Conservation (phyloP, 306 rosid species). For the Castanea sativa region DNA sequence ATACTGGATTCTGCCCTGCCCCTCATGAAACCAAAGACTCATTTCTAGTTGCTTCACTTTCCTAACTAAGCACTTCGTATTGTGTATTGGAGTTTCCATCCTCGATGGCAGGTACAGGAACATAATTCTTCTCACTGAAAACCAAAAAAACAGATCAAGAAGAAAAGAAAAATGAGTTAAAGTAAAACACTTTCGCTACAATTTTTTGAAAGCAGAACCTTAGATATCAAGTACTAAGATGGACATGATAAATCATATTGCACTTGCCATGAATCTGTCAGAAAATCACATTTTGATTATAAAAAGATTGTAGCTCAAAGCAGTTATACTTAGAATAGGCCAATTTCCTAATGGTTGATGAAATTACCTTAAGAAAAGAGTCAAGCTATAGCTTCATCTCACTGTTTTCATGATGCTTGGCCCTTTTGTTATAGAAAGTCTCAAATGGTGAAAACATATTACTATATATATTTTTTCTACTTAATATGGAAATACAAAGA, state of each 20-base stretch:
- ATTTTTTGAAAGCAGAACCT: neutral
- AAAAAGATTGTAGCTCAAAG: neutral
- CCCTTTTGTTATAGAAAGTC: no score
- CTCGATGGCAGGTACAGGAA: constrained; percentile 17
- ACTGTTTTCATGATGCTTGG: neutral
- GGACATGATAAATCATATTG: neutral
- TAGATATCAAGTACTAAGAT: neutral
- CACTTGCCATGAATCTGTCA: no score
- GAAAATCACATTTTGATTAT: no score
- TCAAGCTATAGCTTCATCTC: neutral
- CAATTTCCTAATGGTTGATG: neutral
- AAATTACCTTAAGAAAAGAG: neutral
- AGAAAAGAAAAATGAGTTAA: neutral
- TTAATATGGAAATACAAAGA: neutral
- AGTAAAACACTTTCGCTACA: neutral
- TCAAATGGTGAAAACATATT: neutral
- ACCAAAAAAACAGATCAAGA: no score
- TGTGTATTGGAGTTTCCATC: constrained; percentile 25
- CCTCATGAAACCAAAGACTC: constrained; percentile 24
- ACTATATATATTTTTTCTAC: no score
- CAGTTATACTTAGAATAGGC: neutral
- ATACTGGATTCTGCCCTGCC: neutral
- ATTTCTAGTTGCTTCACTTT: constrained; percentile 23
- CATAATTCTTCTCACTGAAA: constrained; percentile 39
- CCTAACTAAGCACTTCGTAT: constrained; percentile 38